Percentiles rank a stretch among this genome's conserved stretches.
Conservation (phyloP, 2,329 filamentous ascomycete species). For the Exserohilum rostratum region DNA sequence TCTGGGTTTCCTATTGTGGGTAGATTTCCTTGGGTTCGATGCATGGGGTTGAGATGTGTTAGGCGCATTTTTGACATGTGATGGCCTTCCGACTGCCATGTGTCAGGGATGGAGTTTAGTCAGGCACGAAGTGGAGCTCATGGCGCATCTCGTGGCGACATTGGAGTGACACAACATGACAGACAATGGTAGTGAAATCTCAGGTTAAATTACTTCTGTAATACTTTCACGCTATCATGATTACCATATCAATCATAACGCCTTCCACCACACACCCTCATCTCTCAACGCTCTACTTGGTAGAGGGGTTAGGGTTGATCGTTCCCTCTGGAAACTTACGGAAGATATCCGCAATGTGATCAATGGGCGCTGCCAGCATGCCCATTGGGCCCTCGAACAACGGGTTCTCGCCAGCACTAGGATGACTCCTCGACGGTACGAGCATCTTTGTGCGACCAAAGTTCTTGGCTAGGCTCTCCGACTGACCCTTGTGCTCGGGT, state of each 20-base stretch:
- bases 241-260: not conserved
- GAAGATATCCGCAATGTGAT: slow-evolving; percentile 62
- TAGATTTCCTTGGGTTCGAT: not conserved
- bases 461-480: slow-evolving; percentile 35
- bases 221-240: not conserved
- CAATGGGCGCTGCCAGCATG: slow-evolving; percentile 62
- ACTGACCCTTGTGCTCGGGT: slow-evolving; percentile 22
- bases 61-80: too few species aligned
- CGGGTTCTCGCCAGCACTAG: slow-evolving; percentile 54
- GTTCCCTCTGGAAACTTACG: slow-evolving; percentile 58
- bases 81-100: too few species aligned
- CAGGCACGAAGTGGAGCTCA: too few species aligned
- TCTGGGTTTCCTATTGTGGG: not conserved
- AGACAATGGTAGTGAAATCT: too few species aligned
- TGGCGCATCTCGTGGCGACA: too few species aligned
- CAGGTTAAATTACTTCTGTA: too few species aligned
- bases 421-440: slow-evolving; percentile 39
- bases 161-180: too few species aligned
- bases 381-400: slow-evolving; percentile 63
- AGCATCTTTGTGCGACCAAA: slow-evolving; percentile 43
- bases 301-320: slow-evolving; percentile 29
- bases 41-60: not conserved
- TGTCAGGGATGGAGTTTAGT: too few species aligned
- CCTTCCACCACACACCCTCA: not conserved
- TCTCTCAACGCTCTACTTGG: slow-evolving; percentile 17